phyloP scores from a whole-genome alignment of 2,329 filamentous ascomycete genomes.

The Cladosporium sp. region DNA sequence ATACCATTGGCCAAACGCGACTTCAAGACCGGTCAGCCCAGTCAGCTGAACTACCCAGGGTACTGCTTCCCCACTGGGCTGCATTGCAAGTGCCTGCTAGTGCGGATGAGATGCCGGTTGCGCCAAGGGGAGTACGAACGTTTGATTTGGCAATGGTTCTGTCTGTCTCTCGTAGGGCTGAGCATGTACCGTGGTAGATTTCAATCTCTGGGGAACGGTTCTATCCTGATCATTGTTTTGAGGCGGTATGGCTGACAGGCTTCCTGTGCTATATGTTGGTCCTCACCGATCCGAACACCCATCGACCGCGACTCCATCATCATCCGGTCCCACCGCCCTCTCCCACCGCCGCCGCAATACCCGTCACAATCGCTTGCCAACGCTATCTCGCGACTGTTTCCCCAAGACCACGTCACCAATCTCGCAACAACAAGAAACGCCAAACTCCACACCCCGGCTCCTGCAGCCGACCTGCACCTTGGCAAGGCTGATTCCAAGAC shows the following conservation, averaged over 20 bases:
- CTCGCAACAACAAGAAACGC: neutral
- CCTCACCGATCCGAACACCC: neutral
- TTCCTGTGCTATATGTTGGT: neutral
- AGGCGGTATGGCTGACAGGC: neutral
- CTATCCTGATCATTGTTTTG: neutral
- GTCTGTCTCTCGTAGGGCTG: constrained; percentile 12
- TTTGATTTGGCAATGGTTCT: constrained; percentile 15
- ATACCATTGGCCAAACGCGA: constrained; percentile 1
- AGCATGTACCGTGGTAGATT: neutral
- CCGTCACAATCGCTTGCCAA: neutral
- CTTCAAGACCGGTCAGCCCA: constrained; percentile 13
- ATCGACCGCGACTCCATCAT: neutral
- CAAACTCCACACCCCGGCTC: constrained; percentile 18
- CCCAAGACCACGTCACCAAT: constrained; percentile 10
- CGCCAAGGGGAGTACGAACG: constrained; percentile 15
- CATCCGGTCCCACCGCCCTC: neutral
- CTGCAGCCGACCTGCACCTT: neutral
- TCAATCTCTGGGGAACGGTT: neutral
- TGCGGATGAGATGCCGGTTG: constrained; percentile 12
- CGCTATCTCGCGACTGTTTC: neutral
- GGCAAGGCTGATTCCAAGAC: constrained; percentile 14
- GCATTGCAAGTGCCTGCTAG: neutral
- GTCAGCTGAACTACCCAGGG: constrained; percentile 14
- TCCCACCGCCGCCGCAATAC: constrained; percentile 9
- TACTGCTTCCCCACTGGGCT: constrained; percentile 14